Base-by-base conservation (phyloP, 2,329 filamentous ascomycete genomes). In the Neofusicoccum ribis region DNA sequence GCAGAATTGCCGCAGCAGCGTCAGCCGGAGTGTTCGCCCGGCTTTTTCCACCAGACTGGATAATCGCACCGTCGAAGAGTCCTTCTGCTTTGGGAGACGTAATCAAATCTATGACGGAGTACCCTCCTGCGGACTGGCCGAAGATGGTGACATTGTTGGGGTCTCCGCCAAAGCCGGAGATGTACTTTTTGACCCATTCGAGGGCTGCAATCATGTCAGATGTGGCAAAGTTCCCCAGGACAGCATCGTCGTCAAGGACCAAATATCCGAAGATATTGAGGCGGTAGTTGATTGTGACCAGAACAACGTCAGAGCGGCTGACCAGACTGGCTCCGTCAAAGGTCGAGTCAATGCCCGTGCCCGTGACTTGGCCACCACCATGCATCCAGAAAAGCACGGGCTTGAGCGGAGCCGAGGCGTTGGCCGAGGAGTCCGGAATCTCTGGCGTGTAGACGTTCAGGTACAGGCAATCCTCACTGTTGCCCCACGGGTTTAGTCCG, bases 241-340 rank as follows among this genome's bases (percentile, higher is more conserved):
- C 27, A 85, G 81, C 63, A 85, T 69, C 11, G 73, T 74, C 17
- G 81, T 86, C 1, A 84, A 83, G 56, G 17, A 11, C 20, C 37
- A 91, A 74, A 72, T 93, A 93, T 0, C 91, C 91, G 67, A 92
- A 93, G 0, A 87, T 90, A 7, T 85, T 89, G 0, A 91, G 80
- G 1, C 91, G 88, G 77, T 96, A 93, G 78, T 93, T 94, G 72
- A 93, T 87, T 0, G 88, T 85, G 0, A 94, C 91, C 61, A 89
- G 91, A 50, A 96, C 78, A 67, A 93, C 87, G 0, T 89, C 88
- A 9, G 56, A 47, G 27, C 56, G 56, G 43, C 43, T 47, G 8
- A 77, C 0, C 70, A 69, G n/a, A 72, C 76, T 7, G 72, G 76
- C 60, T 74, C 75, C 8, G 74, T 65, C 47, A 66, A 76, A 39